These are phyloP conservation scores for Chrysanthemum lavandulifolium DNA, from an alignment of 129 eudicot genomes.

Conservation along the genomic window DNA sequence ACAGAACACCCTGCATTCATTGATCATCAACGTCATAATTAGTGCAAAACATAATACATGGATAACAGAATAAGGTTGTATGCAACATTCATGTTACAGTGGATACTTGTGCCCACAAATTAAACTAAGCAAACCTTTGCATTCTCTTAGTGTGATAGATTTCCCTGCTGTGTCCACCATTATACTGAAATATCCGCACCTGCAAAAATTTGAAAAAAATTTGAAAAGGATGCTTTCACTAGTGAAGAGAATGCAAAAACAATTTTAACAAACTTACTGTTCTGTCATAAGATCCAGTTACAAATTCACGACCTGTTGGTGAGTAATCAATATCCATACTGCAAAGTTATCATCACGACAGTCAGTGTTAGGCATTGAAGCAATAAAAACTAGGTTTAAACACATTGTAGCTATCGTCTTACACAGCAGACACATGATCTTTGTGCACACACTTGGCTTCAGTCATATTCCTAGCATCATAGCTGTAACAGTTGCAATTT, in stretches of 20 bases:
- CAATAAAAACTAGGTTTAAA: not conserved
- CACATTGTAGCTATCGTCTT: slow-evolving; percentile 36
- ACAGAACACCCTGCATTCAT: slow-evolving; percentile 67
- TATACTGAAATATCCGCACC: slow-evolving; percentile 86
- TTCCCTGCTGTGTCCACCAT: slow-evolving; percentile 99
- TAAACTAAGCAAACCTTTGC: slow-evolving; percentile 65
- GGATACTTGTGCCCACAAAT: not conserved
- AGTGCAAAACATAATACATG: not conserved
- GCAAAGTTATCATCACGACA: slow-evolving; percentile 17
- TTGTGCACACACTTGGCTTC: slow-evolving; percentile 92
- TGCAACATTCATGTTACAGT: not conserved
- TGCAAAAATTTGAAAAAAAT: slow-evolving; percentile 18
- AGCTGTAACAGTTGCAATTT: slow-evolving; percentile 87
- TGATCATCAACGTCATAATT: not conserved
- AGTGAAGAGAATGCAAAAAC: not conserved
- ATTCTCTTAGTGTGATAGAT: slow-evolving; percentile 96
- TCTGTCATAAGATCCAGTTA: slow-evolving; percentile 97
- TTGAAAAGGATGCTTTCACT: not conserved
- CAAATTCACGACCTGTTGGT: slow-evolving; percentile 98
- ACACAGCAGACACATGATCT: slow-evolving; percentile 99
- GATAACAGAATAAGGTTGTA: no score
- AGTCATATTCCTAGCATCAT: slow-evolving; percentile 69
- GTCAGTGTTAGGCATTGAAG: slow-evolving; percentile 4
- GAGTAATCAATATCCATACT: slow-evolving; percentile 99
- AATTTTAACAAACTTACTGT: slow-evolving; percentile 48